Percentiles rank a stretch among this genome's conserved stretches.
Evolutionary conservation across 2,329 filamentous ascomycete genomes (phyloP).

Genomic region (Arthroderma uncinatum): DNA sequence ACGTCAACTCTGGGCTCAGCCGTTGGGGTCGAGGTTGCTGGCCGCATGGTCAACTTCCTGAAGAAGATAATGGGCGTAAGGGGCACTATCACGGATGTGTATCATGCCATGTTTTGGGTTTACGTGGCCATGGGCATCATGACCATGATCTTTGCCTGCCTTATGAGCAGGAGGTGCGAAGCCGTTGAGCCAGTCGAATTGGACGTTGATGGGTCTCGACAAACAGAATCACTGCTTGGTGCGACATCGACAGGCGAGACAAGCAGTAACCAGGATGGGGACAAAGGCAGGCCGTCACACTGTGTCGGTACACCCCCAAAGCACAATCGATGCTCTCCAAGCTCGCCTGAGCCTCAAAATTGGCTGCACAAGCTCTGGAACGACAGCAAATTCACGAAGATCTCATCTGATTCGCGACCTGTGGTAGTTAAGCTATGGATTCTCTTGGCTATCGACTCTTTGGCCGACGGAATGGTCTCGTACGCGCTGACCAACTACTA

Average conservation of each 20-base stretch:
- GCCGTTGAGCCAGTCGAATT: too few relatives aligned
- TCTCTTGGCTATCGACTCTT: neutral
- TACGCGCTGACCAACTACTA: constrained; percentile 1
- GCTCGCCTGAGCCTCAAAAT: neutral
- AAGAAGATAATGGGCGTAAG: neutral
- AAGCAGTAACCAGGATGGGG: neutral
- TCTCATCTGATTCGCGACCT: neutral
- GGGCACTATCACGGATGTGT: neutral
- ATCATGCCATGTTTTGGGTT: neutral
- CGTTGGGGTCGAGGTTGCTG: neutral
- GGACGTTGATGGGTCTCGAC: neutral
- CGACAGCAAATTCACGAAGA: neutral
- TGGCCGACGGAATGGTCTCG: neutral
- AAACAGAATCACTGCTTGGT: neutral
- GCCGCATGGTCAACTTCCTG: neutral
- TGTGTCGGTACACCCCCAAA: neutral
- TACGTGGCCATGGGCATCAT: neutral
- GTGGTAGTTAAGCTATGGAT: neutral
- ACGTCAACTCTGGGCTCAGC: neutral
- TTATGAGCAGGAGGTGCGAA: neutral
- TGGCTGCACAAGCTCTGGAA: neutral
- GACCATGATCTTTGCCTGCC: neutral
- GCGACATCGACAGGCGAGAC: neutral
- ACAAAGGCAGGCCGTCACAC: neutral
- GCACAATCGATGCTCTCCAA: neutral